Conservation (phyloP, 345 rosid genomes). For the Draba incana region DNA sequence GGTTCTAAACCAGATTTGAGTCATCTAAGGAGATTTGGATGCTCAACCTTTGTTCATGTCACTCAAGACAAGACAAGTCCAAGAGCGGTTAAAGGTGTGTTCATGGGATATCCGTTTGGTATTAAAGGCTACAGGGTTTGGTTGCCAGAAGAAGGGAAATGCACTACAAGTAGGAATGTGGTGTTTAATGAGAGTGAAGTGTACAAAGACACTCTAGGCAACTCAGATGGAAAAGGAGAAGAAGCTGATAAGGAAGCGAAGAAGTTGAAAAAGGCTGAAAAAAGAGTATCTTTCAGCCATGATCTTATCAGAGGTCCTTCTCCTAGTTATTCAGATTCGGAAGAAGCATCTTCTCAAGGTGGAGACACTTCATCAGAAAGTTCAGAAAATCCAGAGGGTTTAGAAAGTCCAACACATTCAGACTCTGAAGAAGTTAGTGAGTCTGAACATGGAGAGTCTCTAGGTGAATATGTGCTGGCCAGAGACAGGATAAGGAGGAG, state of each 20-base stretch:
- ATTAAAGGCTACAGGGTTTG: neutral
- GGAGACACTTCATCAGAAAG: neutral
- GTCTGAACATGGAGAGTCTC: neutral
- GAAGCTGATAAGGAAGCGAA: too few species aligned
- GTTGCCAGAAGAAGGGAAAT: neutral
- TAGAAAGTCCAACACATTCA: neutral
- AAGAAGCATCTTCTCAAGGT: neutral
- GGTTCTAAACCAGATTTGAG: too few species aligned
- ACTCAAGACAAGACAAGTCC: neutral
- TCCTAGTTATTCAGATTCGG: neutral
- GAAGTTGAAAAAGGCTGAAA: neutral
- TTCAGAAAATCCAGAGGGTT: neutral
- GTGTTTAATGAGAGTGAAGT: neutral
- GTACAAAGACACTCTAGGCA: too few species aligned
- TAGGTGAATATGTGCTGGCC: neutral
- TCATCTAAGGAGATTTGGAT: neutral
- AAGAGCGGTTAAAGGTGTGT: neutral
- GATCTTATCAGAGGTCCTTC: neutral
- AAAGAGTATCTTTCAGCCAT: neutral
- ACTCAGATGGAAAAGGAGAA: too few species aligned
- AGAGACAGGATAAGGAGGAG: neutral
- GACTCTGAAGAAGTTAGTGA: neutral
- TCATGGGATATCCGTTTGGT: neutral
- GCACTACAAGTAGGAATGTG: neutral
- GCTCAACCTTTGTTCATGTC: neutral